phyloP scores from a whole-genome alignment of 73 alveolate genomes.

The Paramecium tetraurelia region DNA sequence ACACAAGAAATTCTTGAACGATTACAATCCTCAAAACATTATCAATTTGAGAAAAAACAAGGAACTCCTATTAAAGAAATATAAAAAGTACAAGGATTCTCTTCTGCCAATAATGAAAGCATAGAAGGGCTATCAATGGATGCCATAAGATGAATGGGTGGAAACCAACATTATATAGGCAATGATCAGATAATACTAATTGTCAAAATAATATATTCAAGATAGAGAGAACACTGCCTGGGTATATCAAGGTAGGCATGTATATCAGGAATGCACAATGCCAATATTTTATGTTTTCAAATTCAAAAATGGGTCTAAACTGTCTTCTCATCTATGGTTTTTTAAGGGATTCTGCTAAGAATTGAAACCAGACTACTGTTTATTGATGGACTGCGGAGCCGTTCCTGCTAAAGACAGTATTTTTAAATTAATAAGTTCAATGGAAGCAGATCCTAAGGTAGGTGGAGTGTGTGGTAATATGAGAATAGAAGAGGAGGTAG shows the following conservation, averaged over 20 bases:
- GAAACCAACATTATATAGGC: not conserved
- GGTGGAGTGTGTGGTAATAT: constrained; percentile 64
- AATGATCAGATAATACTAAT: not conserved
- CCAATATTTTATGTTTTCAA: constrained; percentile 60
- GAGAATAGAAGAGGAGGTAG: constrained; percentile 27
- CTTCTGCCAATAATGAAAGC: not conserved
- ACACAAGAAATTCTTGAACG: not conserved
- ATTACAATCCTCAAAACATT: not conserved
- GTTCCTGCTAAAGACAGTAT: constrained; percentile 44
- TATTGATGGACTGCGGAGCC: constrained; percentile 61
- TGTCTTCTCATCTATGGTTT: constrained; percentile 66
- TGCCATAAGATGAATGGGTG: constrained; percentile 21
- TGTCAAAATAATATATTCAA: not conserved
- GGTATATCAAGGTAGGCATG: constrained; percentile 26
- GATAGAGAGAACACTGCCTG: constrained; percentile 30
- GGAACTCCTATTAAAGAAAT: not conserved
- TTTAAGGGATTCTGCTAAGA: constrained; percentile 60
- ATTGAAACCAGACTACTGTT: constrained; percentile 53
- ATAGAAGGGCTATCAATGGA: not conserved
- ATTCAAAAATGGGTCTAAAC: constrained; percentile 50
- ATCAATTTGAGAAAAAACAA: not conserved
- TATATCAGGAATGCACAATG: not conserved
- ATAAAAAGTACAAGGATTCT: not conserved
- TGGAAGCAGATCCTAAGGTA: constrained; percentile 37
- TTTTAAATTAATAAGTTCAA: constrained; percentile 15